Base-by-base conservation (phyloP, 805 yeast genomes). In the Candida corydali region DNA sequence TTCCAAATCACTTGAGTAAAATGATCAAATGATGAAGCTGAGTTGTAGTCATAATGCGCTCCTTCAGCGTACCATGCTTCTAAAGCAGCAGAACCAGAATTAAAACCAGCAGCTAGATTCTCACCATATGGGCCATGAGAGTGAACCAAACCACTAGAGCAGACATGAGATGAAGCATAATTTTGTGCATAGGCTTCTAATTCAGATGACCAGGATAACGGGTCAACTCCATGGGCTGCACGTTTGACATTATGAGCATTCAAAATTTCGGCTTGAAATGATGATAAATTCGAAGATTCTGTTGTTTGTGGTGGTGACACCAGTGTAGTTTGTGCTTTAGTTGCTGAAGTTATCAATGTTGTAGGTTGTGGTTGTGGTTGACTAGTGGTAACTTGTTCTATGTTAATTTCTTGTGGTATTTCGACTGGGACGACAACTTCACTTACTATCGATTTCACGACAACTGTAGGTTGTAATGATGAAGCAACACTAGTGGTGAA, bases 1-100 rank as follows among this genome's bases (percentile, higher is more conserved):
- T 65, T 70, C 94, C 94, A 84, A 19, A 85, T 75, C 29, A 84
- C 61, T 55, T 83, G 91, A 14, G 91, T 82, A 59, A 82, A 85
- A 60, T 85, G 95, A 46, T 65, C 59, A 40, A 62, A 69, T 36
- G 61, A 55, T 20, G 51, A 52, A 32, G 59, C 53, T 60, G 59
- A 82, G 57, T 74, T 61, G 61, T 81, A 84, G 36, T 55, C 42
- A 11, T 50, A 40, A 45, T 78, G 80, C 64, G 83, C 89, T 42
- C 65, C 59, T 42, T 62, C 67, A 10, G 43, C 59, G 60, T 83
- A 82, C 91, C 91, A 84, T 26, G 82, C 79, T 42, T 80, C 81
- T 29, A 82, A 83, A 2, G 85, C 82, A 15, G 46, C 35, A 20
- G 69, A 52, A 17, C 75, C 78, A 3, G 73, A 79, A 4, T 75